Conservation (phyloP, 2,329 filamentous ascomycete genomes). For the Hypoxylon sp. region DNA sequence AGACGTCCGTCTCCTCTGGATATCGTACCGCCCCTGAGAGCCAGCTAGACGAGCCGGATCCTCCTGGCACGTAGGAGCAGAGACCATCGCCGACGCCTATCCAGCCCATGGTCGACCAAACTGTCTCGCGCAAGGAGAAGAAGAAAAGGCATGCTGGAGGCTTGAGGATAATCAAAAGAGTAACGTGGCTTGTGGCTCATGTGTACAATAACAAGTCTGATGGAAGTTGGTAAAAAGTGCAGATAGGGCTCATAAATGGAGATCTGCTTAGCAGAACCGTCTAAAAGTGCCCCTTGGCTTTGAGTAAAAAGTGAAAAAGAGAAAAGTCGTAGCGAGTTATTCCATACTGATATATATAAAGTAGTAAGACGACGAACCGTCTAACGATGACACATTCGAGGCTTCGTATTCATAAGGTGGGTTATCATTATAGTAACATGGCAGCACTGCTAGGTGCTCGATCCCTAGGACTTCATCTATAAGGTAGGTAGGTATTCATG, state of each 20-base stretch:
- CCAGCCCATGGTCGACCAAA: too few relatives aligned
- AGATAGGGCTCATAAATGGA: constrained; percentile 1
- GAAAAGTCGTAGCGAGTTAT: not conserved
- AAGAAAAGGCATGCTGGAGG: too few relatives aligned
- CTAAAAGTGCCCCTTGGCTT: not conserved
- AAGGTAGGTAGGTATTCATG: constrained; percentile 27
- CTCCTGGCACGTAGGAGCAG: not conserved
- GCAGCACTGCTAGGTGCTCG: constrained; percentile 12
- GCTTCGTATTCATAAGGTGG: constrained; percentile 28
- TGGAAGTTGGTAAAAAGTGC: not conserved
- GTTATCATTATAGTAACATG: constrained; percentile 29
- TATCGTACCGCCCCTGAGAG: not conserved
- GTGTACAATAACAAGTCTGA: not conserved
- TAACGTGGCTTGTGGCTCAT: not conserved
- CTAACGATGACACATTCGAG: constrained; percentile 1
- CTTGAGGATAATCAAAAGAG: too few relatives aligned
- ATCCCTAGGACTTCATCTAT: constrained; percentile 2
- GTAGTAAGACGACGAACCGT: not conserved
- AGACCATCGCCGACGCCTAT: not conserved
- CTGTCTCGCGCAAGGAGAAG: too few relatives aligned
- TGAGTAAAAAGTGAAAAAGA: too few relatives aligned
- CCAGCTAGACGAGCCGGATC: not conserved
- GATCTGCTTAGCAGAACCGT: not conserved
- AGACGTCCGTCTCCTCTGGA: not conserved
- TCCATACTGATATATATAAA: not conserved